phyloP scores from a whole-genome alignment of 202 grass and related monocot genomes.

The Schoenoplectus triqueter region DNA sequence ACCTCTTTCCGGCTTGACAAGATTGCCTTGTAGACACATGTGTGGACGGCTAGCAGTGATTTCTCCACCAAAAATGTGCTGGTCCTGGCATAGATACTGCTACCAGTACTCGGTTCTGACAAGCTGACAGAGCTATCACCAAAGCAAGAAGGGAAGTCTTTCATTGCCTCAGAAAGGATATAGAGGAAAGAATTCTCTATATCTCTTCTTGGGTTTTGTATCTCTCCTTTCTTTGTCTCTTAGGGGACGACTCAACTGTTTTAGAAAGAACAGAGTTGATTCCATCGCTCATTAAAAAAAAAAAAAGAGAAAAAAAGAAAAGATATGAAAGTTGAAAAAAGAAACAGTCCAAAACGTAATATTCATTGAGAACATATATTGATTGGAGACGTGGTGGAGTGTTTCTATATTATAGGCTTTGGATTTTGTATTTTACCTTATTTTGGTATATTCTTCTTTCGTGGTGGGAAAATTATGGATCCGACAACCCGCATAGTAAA shows the following conservation, averaged over 20 bases:
- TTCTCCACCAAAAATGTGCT: constrained; percentile 45
- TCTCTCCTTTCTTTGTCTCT: background rate
- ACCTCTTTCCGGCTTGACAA: constrained; percentile 63
- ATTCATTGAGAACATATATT: constrained; percentile 30
- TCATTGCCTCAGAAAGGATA: constrained; percentile 53
- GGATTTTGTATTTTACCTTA: background rate
- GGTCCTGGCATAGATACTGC: background rate
- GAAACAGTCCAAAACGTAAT: constrained; percentile 30
- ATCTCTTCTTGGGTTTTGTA: background rate
- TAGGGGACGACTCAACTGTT: constrained; percentile 17
- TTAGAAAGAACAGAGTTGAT: constrained; percentile 29
- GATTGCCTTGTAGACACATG: constrained; percentile 50
- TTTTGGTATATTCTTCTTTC: background rate
- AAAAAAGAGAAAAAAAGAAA: background rate
- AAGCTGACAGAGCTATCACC: constrained; percentile 58
- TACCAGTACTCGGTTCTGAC: background rate
- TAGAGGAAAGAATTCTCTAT: background rate
- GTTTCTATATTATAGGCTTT: constrained; percentile 28
- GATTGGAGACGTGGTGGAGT: constrained; percentile 28
- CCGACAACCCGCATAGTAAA: background rate
- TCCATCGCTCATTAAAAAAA: constrained; percentile 34
- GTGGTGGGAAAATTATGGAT: background rate
- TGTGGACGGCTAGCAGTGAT: constrained; percentile 48
- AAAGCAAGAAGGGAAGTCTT: constrained; percentile 84
- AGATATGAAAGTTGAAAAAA: constrained; percentile 23